Conservation (phyloP, 169 alveolate genomes). For the Eimeria tenella region DNA sequence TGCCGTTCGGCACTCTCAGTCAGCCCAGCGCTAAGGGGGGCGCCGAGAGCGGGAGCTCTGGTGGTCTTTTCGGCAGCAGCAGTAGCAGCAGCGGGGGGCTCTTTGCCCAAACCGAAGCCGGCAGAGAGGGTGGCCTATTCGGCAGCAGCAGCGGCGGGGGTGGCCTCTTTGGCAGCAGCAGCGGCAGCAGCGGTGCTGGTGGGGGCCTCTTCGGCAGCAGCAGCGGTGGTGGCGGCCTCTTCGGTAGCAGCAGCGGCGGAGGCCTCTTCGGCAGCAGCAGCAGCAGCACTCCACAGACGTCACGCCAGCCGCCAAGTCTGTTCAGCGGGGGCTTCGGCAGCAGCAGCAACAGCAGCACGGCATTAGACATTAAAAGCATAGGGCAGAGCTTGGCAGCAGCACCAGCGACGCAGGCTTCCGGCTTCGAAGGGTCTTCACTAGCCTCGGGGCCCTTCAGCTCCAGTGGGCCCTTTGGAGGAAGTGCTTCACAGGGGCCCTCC, state of each 20-base stretch:
- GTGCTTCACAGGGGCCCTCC: conserved; percentile 2
- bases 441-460: conserved; percentile 42
- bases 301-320: background rate
- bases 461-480: conserved; percentile 4
- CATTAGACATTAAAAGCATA: conserved; percentile 22
- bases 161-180: conserved; percentile 43
- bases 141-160: conserved; percentile 2
- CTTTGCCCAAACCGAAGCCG: background rate
- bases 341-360: conserved; percentile 56
- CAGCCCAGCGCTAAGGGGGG: background rate
- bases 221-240: background rate
- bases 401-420: conserved; percentile 4
- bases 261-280: conserved; percentile 36
- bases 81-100: conserved; percentile 22
- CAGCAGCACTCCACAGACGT: background rate
- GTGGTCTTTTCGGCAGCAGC: conserved; percentile 7
- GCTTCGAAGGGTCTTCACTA: conserved; percentile 34
- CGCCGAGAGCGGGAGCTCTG: background rate
- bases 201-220: conserved; percentile 28
- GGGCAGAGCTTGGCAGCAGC: conserved; percentile 32
- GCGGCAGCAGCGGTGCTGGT: conserved; percentile 5
- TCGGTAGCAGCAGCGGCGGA: conserved; percentile 11
- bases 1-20: background rate
- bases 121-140: background rate
- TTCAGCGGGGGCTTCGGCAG: conserved; percentile 17